Base-by-base conservation (phyloP, 805 yeast species). In the Jamesozyma spencerorum region DNA sequence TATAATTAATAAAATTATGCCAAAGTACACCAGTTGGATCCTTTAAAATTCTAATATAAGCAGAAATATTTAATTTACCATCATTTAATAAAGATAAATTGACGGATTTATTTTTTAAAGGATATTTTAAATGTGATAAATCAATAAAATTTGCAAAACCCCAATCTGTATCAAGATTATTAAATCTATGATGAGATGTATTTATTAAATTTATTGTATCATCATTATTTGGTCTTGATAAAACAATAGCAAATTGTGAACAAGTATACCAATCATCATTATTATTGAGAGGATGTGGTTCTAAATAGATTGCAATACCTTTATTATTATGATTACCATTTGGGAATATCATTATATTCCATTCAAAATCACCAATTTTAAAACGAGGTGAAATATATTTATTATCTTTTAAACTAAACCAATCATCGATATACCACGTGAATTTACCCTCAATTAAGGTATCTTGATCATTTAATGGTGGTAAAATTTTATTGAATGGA, bases 11-110 rank as follows among this genome's bases (percentile, higher is more conserved):
- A 50, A 87, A 86, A 57, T 82, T 83, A 57, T 86, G 94, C 95
- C 97, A 92, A 45, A 92, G 66, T 1, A 88, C 94, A 2, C 96
- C 96, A 0, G 98, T 92, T 18, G 86, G 78, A 62, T 92, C 99
- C 47, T 83, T 80, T 46, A 90, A 68, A 3, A 85, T 74, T 40
- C 84, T 70, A 17, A 88, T 79, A 57, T 75, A 82, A 0, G 80
- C 92, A 0, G 95, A 80, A 31, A 90, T 69, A 57, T 85, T 79
- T 38, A 86, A 57, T 40, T 63, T 60, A 49, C 79, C 76, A 31
- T 78, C 74, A 40, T 70, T 52, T 40, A 82, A 55, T 46, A 71
- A 60, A 38, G 66, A 61, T n/a, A n/a, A n/a, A n/a, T n/a, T 10
- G 8, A 70, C 58, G 3, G 61, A 57, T 30, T 61, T 59, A n/a